Evolutionary conservation across 2,329 filamentous ascomycete species (phyloP).

Genomic region (Akanthomyces uredinophilus): DNA sequence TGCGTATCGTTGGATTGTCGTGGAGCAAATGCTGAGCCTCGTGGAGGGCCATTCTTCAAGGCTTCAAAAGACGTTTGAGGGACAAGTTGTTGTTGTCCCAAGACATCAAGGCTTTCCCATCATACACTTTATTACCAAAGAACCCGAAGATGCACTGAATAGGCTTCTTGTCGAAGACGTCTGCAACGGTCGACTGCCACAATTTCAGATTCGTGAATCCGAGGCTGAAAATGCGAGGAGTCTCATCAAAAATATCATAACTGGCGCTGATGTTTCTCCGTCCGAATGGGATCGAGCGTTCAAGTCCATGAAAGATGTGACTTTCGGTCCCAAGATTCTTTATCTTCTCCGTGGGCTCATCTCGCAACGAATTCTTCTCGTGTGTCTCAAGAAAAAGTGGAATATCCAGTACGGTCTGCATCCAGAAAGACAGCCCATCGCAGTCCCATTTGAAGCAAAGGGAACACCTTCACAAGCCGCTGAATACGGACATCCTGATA

Average conservation of each 20-base stretch:
- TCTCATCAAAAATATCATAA: neutral
- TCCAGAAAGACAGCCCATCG: conserved; percentile 50
- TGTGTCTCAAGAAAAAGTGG: conserved; percentile 58
- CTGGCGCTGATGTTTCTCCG: neutral
- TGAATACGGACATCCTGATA: conserved; percentile 65
- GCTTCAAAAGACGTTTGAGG: conserved; percentile 34
- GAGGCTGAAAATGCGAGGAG: neutral
- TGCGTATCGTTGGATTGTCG: conserved; percentile 45
- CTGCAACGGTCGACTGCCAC: conserved; percentile 24
- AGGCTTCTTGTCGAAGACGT: conserved; percentile 37
- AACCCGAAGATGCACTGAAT: conserved; percentile 42
- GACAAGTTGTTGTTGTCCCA: conserved; percentile 19
- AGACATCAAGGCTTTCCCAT: conserved; percentile 45
- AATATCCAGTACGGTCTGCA: conserved; percentile 62
- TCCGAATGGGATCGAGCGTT: neutral
- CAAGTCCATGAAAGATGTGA: conserved; percentile 28
- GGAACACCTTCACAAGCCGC: conserved; percentile 57
- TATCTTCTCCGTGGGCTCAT: conserved; percentile 61
- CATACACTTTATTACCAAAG: conserved; percentile 47
- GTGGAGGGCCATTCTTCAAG: conserved; percentile 32
- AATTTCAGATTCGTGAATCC: conserved; percentile 15
- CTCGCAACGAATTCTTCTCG: conserved; percentile 52
- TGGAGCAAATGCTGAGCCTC: conserved; percentile 36
- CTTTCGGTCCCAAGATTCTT: conserved; percentile 29
- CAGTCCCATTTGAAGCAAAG: conserved; percentile 64